Base-by-base conservation (phyloP, 1,284 basidiomycete species). In the Austropuccinia psidii region DNA sequence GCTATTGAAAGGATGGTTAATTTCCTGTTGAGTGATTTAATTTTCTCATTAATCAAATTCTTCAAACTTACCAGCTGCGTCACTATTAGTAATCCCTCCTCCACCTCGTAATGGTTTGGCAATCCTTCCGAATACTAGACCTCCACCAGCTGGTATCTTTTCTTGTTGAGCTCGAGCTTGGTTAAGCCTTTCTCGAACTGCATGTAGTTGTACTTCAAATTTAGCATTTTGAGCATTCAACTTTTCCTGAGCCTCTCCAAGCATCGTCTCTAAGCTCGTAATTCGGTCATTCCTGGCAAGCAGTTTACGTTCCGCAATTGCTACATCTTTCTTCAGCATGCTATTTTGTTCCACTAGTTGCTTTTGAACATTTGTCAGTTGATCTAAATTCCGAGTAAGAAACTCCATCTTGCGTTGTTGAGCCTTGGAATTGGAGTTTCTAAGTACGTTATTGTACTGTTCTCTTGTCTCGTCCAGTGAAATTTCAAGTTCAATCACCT, bases 361-460 rank as follows among this genome's bases (percentile, higher is more conserved):
- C 83, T 97, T 97, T 85, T 98, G 96, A 41, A 98, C 94, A 72
- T 91, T 83, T 52, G 92, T 95, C 77, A 98, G 84, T 79, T 97
- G 93, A 80, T 98, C 95, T 68, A 99, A 84, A 81, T 98, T 98
- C 76, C 95, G 90, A 80, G 98, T 95, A 74, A 99, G 83, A 86
- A 98, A 95, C 35, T 92, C 91, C 90, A 98, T 96, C 86, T 98
- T 98, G 87, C 95, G 94, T 84, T 97, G 93, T 80, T 98, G 96
- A 4, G 94, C 90, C 81, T 96, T 93, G 82, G 90, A 92, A 82
- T 98, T 97, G 83, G 93, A 95, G 80, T 94, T 95, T 76, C 93
- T 89, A 77, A 98, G 92, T 68, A 99, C 92, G 78, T 96, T 95
- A 84, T 94, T 95, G 84, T 98, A 99, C 81, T 98, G 94, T 83